Evolutionary conservation across 1,139 yeast species (phyloP).

Genomic region (Pichiaceae sp.): DNA sequence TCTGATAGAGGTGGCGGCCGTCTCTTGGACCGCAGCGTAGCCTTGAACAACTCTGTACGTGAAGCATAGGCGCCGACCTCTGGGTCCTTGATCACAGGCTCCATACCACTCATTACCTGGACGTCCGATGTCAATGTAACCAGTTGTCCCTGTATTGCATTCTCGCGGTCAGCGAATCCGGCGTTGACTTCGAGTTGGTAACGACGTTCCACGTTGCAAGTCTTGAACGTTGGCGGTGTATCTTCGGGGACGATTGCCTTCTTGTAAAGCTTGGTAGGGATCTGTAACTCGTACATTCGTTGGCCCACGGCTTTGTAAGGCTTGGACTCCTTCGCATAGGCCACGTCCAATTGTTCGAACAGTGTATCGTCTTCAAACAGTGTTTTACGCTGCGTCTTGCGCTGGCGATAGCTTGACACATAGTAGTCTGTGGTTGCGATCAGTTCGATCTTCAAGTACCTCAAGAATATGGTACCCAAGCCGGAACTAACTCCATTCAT

Average conservation of each 20-base stretch:
- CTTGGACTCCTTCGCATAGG: conserved; percentile 26
- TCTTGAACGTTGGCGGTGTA: conserved; percentile 45
- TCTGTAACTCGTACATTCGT: conserved; percentile 34
- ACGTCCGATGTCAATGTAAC: conserved; percentile 28
- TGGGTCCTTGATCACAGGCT: conserved; percentile 8
- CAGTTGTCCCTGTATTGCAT: conserved; percentile 22
- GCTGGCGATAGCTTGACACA: conserved; percentile 10
- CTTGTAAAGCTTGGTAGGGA: conserved; percentile 32
- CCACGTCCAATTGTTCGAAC: conserved; percentile 35
- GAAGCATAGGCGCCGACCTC: conserved; percentile 2
- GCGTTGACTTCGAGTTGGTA: conserved; percentile 37
- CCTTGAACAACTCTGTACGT: neutral
- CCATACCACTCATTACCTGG: conserved; percentile 35
- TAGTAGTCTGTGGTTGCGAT: conserved; percentile 11
- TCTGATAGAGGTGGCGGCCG: neutral
- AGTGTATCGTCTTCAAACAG: conserved; percentile 29
- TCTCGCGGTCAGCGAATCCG: conserved; percentile 31
- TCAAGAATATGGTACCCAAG: conserved; percentile 38
- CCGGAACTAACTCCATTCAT: conserved; percentile 38
- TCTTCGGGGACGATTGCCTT: conserved; percentile 41
- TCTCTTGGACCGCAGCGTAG: neutral
- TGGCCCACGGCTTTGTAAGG: conserved; percentile 13
- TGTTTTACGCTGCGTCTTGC: conserved; percentile 6
- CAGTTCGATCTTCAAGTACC: conserved; percentile 30
- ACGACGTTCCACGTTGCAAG: conserved; percentile 48